phyloP scores from a whole-genome alignment of 176 grass and related monocot species.

The Saccharum spontaneum region DNA sequence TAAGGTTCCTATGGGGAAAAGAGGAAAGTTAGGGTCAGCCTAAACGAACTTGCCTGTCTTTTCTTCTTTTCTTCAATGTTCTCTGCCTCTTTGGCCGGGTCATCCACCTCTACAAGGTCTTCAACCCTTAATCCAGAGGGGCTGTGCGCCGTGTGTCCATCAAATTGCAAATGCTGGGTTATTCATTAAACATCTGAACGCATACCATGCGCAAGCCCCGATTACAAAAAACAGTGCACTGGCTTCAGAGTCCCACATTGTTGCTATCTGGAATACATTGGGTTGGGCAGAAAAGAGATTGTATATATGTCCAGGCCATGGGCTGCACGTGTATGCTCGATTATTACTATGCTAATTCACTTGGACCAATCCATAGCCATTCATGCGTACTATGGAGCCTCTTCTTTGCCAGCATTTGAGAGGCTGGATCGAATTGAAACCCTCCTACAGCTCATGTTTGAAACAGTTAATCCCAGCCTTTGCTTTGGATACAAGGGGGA shows the following conservation, averaged over 20 bases:
- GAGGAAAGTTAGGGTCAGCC: neutral
- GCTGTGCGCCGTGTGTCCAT: neutral
- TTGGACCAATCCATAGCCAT: conserved; percentile 19
- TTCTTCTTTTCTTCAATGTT: neutral
- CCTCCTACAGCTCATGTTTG: neutral
- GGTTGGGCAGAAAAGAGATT: conserved; percentile 4
- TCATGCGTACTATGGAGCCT: neutral
- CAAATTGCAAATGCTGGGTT: conserved; percentile 5
- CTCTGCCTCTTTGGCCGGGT: neutral
- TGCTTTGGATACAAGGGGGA: neutral
- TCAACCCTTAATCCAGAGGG: conserved; percentile 9
- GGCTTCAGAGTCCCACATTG: conserved; percentile 19
- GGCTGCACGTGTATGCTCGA: neutral
- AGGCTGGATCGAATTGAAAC: conserved; percentile 23
- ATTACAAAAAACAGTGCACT: neutral
- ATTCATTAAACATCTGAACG: neutral
- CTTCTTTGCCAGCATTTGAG: conserved; percentile 11
- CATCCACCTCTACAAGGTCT: neutral
- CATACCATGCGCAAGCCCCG: neutral
- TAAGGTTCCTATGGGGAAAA: neutral
- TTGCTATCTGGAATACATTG: conserved; percentile 12
- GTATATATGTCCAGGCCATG: neutral
- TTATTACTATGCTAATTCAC: conserved; percentile 3
- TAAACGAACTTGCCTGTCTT: neutral
- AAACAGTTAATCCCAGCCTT: neutral